Conservation (phyloP, 805 yeast genomes). For the Candida rishiriensis region DNA sequence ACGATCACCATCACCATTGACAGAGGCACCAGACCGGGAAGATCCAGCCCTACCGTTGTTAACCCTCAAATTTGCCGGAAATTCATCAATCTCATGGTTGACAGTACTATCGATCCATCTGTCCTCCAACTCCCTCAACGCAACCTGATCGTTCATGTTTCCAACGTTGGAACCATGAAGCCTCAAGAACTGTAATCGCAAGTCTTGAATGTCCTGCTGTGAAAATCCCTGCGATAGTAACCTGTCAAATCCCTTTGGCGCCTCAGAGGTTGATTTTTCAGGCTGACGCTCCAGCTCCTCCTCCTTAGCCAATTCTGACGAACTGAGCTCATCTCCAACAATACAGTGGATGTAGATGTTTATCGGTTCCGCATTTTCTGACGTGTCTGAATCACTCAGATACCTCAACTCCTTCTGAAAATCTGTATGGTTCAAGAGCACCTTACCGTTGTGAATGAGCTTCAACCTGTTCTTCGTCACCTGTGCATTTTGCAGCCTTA, state of each 20-base stretch:
- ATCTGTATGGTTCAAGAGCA: conserved; percentile 52
- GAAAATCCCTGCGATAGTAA: conserved; percentile 79
- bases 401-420: conserved; percentile 45
- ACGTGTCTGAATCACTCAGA: not conserved
- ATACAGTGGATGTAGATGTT: conserved; percentile 73
- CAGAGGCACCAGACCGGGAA: conserved; percentile 1
- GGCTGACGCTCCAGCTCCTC: conserved; percentile 54
- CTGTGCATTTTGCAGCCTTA: conserved; percentile 31
- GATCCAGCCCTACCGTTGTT: no score
- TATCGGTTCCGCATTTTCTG: conserved; percentile 12
- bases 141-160: conserved; percentile 37
- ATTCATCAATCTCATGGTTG: conserved; percentile 45
- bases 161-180: conserved; percentile 49
- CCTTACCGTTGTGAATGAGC: conserved; percentile 65
- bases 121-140: conserved; percentile 68
- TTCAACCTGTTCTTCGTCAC: conserved; percentile 46
- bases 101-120: conserved; percentile 84
- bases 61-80: conserved; percentile 30
- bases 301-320: conserved; percentile 55
- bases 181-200: conserved; percentile 69
- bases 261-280: conserved; percentile 51
- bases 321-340: conserved; percentile 59
- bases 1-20: not conserved
- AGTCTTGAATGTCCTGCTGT: conserved; percentile 65
- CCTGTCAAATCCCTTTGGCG: conserved; percentile 81